Base-by-base conservation (phyloP, 345 rosid genomes). In the Camelina laxa region DNA sequence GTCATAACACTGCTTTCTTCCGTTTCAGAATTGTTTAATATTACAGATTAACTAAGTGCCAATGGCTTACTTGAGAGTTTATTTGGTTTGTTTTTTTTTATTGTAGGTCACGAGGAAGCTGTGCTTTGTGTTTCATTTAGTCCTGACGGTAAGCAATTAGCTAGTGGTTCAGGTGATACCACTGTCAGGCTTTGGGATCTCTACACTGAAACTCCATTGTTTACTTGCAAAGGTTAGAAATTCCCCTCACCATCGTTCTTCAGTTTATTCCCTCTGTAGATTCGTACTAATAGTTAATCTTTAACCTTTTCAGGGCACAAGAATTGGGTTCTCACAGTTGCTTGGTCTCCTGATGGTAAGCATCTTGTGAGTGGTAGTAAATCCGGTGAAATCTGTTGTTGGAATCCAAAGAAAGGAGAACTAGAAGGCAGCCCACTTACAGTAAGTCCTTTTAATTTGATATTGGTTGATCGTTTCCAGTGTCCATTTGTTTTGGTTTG, bases 141-240 rank as follows among this genome's bases (percentile, higher is more conserved):
- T 82, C 99, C 98, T 44, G 97, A 96, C 45, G 96, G 99, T 59
- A 81, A 82, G 44, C 94, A 85, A 16, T 83, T 96, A 85, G 99
- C 98, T 3, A 96, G 98, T 86, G 97, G 98, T 65, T 96, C 97
- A 5, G 98, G 98, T 67, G 99, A 96, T 79, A 89, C 97, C 50
- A 91, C 96, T 47, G 97, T 96, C 74, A 85, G 98, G 62, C 78
- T 96, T 51, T 96, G 98, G 98, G 99, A 96, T 86, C 89, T 92
- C 60, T 86, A 75, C 65, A 96, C 95, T 27, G 93, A 96, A 82
- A 92, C 98, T 41, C 98, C 96, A 51, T 70, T 90, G 91, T 96
- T 88, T 83, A 92, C 94, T 50, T 92, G 97, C 76, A 83, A 83
- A 84, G 99, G 99, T 92, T 76, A 5, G 70, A 62, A 71, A 60